These are phyloP conservation scores for Tripterygium wilfordii DNA, from an alignment of 177 flowering plant species.

Conservation along the genomic window DNA sequence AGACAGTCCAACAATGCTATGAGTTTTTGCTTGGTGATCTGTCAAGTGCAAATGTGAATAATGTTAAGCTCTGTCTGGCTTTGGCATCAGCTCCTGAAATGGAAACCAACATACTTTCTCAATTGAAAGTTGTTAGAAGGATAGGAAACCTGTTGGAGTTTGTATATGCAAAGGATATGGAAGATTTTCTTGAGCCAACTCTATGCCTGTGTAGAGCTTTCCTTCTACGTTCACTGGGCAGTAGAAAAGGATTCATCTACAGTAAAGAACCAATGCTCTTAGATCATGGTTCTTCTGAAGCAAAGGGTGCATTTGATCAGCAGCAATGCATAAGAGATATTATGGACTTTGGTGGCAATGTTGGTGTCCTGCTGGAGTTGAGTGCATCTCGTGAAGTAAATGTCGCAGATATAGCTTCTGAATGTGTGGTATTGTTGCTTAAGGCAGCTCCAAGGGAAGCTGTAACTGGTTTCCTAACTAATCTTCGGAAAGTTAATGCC, in stretches of 20 bases:
- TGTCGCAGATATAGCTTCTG: conserved; percentile 79
- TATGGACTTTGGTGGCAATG: conserved; percentile 61
- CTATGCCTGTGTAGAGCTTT: conserved; percentile 74
- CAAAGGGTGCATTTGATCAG: conserved; percentile 27
- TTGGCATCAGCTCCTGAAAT: conserved; percentile 86
- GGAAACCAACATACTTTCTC: conserved; percentile 75
- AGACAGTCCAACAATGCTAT: conserved; percentile 75
- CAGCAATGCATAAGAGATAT: conserved; percentile 67
- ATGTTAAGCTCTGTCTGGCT: conserved; percentile 79
- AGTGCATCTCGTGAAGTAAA: conserved; percentile 32
- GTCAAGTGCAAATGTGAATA: conserved; percentile 71
- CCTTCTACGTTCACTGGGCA: conserved; percentile 53
- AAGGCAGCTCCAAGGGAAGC: conserved; percentile 90
- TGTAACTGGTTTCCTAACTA: conserved; percentile 69
- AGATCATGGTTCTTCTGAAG: conserved; percentile 33
- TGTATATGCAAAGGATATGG: conserved; percentile 80
- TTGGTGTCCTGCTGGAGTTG: conserved; percentile 67
- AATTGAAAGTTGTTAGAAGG: conserved; percentile 69
- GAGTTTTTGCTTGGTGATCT: conserved; percentile 85
- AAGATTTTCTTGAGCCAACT: conserved; percentile 90
- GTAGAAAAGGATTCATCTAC: conserved; percentile 36
- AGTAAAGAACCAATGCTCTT: conserved; percentile 61
- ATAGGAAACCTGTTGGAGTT: conserved; percentile 84
- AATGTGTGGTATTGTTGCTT: conserved; percentile 65
- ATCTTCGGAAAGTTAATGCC: conserved; percentile 49